Evolutionary conservation across 805 yeast species (phyloP).

Genomic region (Ogataea paradorogensis): DNA sequence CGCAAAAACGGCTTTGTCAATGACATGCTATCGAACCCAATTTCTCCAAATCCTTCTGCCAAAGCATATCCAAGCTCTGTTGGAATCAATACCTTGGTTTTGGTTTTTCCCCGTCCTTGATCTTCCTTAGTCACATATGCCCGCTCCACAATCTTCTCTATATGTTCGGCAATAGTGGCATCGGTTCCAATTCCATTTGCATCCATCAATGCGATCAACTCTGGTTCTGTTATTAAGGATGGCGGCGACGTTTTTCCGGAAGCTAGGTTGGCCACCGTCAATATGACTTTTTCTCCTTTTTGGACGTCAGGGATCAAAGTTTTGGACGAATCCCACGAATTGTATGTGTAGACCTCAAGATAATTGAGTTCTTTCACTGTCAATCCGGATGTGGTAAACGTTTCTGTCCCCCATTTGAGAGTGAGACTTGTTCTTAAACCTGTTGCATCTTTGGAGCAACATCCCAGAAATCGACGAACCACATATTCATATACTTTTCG

Average conservation of each 20-base stretch:
- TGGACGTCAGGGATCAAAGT: constrained; percentile 59
- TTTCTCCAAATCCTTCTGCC: constrained; percentile 81
- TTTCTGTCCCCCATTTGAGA: constrained; percentile 76
- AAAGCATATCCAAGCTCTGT: constrained; percentile 81
- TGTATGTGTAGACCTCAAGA: constrained; percentile 75
- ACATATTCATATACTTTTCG: constrained; percentile 82
- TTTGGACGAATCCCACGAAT: constrained; percentile 69
- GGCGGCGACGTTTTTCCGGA: constrained; percentile 85
- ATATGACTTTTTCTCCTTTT: constrained; percentile 53
- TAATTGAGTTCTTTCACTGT: constrained; percentile 72
- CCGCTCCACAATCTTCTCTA: constrained; percentile 69
- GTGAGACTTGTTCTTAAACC: constrained; percentile 66
- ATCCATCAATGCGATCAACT: constrained; percentile 90
- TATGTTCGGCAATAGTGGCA: constrained; percentile 98
- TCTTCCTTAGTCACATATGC: constrained; percentile 56
- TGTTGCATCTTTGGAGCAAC: constrained; percentile 87
- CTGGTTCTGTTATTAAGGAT: constrained; percentile 81
- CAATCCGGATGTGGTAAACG: constrained; percentile 70
- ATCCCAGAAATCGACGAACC: constrained; percentile 81
- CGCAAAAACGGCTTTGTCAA: constrained; percentile 88
- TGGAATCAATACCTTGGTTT: constrained; percentile 58
- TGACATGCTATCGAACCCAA: constrained; percentile 68
- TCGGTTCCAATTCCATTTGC: constrained; percentile 97
- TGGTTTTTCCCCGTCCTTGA: constrained; percentile 36
- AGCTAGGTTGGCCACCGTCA: constrained; percentile 56